These are phyloP conservation scores for Fraxinus greggii DNA, from an alignment of 305 asterid species.

Conservation along the genomic window DNA sequence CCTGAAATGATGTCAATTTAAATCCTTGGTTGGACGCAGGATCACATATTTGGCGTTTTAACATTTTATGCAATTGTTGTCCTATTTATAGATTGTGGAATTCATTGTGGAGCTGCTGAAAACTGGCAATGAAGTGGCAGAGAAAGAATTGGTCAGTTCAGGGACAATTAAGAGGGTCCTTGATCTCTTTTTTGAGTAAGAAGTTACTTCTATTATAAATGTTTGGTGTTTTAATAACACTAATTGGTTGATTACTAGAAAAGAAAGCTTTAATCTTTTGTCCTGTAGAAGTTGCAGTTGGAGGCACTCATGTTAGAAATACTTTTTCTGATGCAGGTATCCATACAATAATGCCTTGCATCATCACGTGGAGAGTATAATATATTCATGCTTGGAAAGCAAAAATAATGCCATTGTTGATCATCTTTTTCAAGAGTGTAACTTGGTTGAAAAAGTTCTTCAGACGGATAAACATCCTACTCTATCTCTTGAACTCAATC, in stretches of 20 bases:
- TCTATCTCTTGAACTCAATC: constrained; percentile 53
- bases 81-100: constrained; percentile 68
- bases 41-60: neutral
- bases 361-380: constrained; percentile 95
- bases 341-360: constrained; percentile 94
- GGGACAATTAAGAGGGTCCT: constrained; percentile 83
- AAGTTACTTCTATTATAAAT: constrained; percentile 16
- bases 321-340: constrained; percentile 55
- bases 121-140: constrained; percentile 82
- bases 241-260: neutral
- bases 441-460: constrained; percentile 71
- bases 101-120: constrained; percentile 85
- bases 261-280: constrained; percentile 4
- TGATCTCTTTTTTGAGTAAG: constrained; percentile 94
- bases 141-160: constrained; percentile 72
- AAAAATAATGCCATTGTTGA: constrained; percentile 53
- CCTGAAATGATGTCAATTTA: constrained; percentile 4
- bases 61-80: constrained; percentile 13
- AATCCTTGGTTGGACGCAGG: neutral
- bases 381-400: constrained; percentile 87
- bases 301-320: constrained; percentile 6
- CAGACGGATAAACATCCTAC: constrained; percentile 64
- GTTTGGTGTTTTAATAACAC: neutral
- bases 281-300: constrained; percentile 8
- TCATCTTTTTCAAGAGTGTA: constrained; percentile 78